phyloP scores from a whole-genome alignment of 257 asterid genomes.

The Scutellaria barbata region DNA sequence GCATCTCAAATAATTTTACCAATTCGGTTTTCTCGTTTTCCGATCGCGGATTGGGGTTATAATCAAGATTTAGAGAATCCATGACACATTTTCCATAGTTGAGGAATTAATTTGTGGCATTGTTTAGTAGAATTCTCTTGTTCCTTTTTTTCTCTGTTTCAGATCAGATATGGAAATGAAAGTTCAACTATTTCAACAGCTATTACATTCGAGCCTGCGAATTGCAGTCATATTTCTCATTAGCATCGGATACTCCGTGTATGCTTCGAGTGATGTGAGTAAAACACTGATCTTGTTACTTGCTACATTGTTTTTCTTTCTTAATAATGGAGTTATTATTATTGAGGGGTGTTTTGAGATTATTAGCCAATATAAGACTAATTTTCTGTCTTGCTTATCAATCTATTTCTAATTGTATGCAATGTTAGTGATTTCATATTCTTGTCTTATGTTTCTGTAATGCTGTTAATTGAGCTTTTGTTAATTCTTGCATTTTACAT shows the following conservation, averaged over 20 bases:
- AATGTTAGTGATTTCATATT: constrained; percentile 12
- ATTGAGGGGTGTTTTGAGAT: neutral
- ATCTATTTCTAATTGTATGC: neutral
- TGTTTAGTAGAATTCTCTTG: neutral
- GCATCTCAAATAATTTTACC: constrained; percentile 14
- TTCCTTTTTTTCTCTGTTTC: neutral
- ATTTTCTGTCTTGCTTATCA: neutral
- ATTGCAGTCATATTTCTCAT: constrained; percentile 34
- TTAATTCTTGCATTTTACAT: constrained; percentile 12
- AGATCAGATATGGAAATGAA: constrained; percentile 37
- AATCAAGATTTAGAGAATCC: too few relatives aligned
- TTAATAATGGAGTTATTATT: neutral
- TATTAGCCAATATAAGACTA: neutral
- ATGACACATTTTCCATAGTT: too few relatives aligned
- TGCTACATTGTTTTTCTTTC: neutral
- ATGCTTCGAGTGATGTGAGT: constrained; percentile 45
- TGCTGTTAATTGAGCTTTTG: constrained; percentile 22
- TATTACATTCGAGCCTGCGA: constrained; percentile 9
- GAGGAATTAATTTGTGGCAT: neutral
- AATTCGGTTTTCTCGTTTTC: neutral
- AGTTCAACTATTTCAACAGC: constrained; percentile 28
- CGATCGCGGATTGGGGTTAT: too few relatives aligned
- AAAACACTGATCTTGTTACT: constrained; percentile 1
- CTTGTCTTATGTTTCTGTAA: constrained; percentile 1
- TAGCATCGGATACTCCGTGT: constrained; percentile 20